Evolutionary conservation across 2,329 filamentous ascomycete genomes (phyloP).

Genomic region (Stromatinia cepivora): DNA sequence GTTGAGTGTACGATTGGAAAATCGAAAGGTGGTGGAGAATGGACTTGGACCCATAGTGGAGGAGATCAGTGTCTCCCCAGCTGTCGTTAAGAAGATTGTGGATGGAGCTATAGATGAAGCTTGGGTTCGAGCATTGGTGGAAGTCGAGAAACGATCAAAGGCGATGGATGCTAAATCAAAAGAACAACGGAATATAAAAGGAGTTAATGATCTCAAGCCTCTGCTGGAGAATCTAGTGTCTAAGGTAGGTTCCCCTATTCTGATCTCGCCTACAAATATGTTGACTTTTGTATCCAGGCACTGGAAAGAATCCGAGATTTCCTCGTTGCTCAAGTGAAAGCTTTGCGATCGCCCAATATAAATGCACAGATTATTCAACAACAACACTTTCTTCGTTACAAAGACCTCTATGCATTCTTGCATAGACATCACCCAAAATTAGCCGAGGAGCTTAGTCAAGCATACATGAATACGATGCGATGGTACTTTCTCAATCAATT

Average conservation of each 20-base stretch:
- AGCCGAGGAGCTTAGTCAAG: slow-evolving; percentile 84
- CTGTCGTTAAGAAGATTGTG: slow-evolving; percentile 78
- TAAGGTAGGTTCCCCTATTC: slow-evolving; percentile 55
- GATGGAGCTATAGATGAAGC: slow-evolving; percentile 87
- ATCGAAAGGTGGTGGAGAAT: slow-evolving; percentile 86
- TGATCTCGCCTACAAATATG: neutral
- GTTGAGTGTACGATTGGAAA: slow-evolving; percentile 82
- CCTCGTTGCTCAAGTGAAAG: slow-evolving; percentile 91
- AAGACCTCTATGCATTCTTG: slow-evolving; percentile 83
- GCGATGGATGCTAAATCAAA: slow-evolving; percentile 68
- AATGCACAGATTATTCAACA: slow-evolving; percentile 97
- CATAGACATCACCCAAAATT: slow-evolving; percentile 79
- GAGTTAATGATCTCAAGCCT: slow-evolving; percentile 79
- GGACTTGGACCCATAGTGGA: slow-evolving; percentile 85
- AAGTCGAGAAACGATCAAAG: slow-evolving; percentile 76
- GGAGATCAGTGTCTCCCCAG: slow-evolving; percentile 84
- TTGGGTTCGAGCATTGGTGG: slow-evolving; percentile 80
- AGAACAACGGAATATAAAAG: slow-evolving; percentile 66
- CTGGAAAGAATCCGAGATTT: slow-evolving; percentile 92
- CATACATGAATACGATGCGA: slow-evolving; percentile 97
- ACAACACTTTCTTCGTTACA: slow-evolving; percentile 84
- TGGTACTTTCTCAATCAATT: slow-evolving; percentile 98
- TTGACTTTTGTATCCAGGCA: slow-evolving; percentile 52
- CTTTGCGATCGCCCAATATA: slow-evolving; percentile 88
- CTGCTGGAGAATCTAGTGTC: slow-evolving; percentile 80